Conservation (phyloP, 108 stramenopile species). For the Poteriospumella lacustris region DNA sequence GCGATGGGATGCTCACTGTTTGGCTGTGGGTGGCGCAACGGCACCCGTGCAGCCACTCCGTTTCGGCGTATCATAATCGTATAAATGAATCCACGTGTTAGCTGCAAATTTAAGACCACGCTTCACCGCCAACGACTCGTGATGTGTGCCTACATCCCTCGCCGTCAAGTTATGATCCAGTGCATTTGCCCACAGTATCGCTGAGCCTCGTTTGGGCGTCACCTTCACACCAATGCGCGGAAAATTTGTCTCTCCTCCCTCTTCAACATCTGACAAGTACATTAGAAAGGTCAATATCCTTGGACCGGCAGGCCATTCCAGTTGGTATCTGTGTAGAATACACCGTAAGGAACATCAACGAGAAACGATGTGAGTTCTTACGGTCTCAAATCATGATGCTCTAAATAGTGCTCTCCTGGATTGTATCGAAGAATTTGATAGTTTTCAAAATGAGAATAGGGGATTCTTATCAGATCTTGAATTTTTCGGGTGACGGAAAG, state of each 20-base stretch:
- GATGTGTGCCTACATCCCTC: conserved; percentile 61
- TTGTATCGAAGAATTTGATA: too few species aligned
- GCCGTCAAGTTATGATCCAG: conserved; percentile 56
- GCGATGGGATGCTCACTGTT: too few species aligned
- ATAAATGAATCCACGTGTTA: conserved; percentile 77
- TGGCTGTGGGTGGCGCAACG: too few species aligned
- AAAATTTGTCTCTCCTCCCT: conserved; percentile 14
- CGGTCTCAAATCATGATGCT: too few species aligned
- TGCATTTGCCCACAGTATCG: conserved; percentile 69
- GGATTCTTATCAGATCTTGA: too few species aligned
- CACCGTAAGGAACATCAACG: too few species aligned
- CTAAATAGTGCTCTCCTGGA: too few species aligned
- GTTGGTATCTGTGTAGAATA: too few species aligned
- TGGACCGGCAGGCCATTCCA: conserved; percentile 59
- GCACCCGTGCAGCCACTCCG: conserved; percentile 31
- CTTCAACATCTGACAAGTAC: conserved; percentile 4
- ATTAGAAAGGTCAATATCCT: conserved; percentile 53
- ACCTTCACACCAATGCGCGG: conserved; percentile 60
- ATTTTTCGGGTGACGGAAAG: too few species aligned
- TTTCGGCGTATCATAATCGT: conserved; percentile 45
- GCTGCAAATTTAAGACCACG: conserved; percentile 74
- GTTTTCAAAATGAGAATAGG: too few species aligned
- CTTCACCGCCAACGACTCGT: conserved; percentile 67
- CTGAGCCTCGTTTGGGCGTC: conserved; percentile 62
- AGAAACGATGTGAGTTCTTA: too few species aligned